Evolutionary conservation across 148 eudicot species (phyloP).

Genomic region (Amaranthus hypochondriacus): DNA sequence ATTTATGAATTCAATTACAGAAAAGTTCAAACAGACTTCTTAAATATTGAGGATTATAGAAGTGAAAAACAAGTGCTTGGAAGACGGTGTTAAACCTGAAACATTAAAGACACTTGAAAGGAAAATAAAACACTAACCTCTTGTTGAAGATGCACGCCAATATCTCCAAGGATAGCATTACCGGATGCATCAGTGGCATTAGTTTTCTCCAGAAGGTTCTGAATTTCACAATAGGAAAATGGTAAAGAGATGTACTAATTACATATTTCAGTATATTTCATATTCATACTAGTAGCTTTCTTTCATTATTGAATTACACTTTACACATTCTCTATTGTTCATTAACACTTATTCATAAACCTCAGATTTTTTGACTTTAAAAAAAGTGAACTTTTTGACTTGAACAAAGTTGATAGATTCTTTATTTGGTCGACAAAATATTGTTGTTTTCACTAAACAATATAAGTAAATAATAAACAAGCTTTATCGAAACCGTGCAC

Average conservation of each 20-base stretch:
- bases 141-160: constrained; percentile 88
- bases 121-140: constrained; percentile 46
- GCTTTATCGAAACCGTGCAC: too few species aligned
- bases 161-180: constrained; percentile 70
- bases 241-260: not conserved
- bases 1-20: not conserved
- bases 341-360: too few species aligned
- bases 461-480: too few species aligned
- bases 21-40: not conserved
- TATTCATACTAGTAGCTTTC: not conserved
- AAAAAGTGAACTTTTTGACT: too few species aligned
- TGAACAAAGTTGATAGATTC: too few species aligned
- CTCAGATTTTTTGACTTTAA: too few species aligned
- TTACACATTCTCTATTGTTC: too few species aligned
- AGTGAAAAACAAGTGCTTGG: not conserved
- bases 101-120: not conserved
- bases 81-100: not conserved
- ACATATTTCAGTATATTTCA: not conserved
- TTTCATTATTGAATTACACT: not conserved
- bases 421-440: too few species aligned
- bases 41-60: not conserved
- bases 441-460: too few species aligned
- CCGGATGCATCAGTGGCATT: constrained; percentile 95
- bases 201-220: constrained; percentile 73
- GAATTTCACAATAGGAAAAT: constrained; percentile 21